Evolutionary conservation across 1,284 basidiomycete species (phyloP).

Genomic region (Chalciporus sp.): DNA sequence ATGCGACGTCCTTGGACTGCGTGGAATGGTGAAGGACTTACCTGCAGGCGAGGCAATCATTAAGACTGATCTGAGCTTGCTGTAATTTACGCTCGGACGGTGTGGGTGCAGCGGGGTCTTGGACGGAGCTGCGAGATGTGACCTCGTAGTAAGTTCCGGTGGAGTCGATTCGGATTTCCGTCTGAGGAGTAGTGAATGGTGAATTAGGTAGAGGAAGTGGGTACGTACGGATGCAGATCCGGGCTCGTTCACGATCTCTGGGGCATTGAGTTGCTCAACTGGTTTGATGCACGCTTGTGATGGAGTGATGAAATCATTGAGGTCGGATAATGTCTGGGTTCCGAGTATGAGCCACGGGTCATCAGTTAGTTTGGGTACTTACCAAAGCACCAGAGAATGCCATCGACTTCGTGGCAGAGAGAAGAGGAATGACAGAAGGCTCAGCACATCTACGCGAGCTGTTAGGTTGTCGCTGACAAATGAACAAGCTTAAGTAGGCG

Average conservation of each 20-base stretch:
- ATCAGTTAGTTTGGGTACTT: conserved; percentile 34
- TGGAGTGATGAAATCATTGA: conserved; percentile 98
- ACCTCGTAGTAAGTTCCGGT: conserved; percentile 82
- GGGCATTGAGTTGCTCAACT: conserved; percentile 67
- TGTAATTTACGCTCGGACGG: conserved; percentile 63
- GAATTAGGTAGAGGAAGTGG: conserved; percentile 1
- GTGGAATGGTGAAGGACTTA: conserved; percentile 35
- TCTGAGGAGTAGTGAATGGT: conserved; percentile 45
- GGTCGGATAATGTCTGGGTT: conserved; percentile 82
- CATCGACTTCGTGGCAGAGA: conserved; percentile 48
- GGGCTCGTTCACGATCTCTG: conserved; percentile 44
- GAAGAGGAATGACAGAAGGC: not conserved
- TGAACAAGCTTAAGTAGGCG: not conserved
- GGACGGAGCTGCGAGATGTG: conserved; percentile 31
- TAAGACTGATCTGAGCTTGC: conserved; percentile 93
- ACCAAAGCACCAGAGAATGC: conserved; percentile 90
- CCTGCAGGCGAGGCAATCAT: conserved; percentile 95
- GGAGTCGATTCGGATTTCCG: conserved; percentile 87
- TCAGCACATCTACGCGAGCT: not conserved
- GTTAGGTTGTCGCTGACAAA: not conserved
- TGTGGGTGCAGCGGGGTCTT: conserved; percentile 24
- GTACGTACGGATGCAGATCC: conserved; percentile 61
- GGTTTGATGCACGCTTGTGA: conserved; percentile 99
- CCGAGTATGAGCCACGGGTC: not conserved
- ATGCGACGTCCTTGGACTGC: not conserved